These are phyloP conservation scores for Cornus kousa DNA, from an alignment of 148 eudicot species.

Conservation along the genomic window DNA sequence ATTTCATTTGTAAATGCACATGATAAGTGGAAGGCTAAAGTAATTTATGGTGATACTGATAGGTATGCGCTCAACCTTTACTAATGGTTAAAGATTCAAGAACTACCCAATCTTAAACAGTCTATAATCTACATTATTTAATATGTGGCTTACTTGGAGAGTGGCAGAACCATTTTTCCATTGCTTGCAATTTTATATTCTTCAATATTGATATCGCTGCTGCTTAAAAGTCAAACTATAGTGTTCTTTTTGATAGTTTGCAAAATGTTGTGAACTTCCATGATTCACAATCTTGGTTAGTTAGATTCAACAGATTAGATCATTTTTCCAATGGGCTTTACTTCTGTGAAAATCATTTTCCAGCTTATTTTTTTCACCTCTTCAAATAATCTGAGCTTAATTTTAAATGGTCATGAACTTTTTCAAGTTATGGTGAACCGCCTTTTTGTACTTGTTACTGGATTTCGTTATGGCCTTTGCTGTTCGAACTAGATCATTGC, in stretches of 20 bases:
- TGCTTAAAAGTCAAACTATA: not conserved
- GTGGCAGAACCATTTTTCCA: not conserved
- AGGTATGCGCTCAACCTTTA: slow-evolving; percentile 44
- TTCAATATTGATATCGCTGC: not conserved
- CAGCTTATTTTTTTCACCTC: not conserved
- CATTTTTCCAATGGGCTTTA: not conserved
- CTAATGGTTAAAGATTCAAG: not conserved
- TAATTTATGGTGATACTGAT: slow-evolving; percentile 94
- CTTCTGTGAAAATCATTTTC: not conserved
- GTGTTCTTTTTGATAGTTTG: not conserved
- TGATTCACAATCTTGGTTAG: not conserved
- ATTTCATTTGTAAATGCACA: slow-evolving; percentile 69
- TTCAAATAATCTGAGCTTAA: not conserved
- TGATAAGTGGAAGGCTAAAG: slow-evolving; percentile 84
- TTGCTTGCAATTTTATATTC: not conserved
- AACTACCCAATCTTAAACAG: not conserved
- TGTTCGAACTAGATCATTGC: not conserved
- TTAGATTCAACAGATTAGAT: not conserved
- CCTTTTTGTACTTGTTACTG: not conserved
- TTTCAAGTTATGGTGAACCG: not conserved
- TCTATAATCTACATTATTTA: slow-evolving; percentile 4
- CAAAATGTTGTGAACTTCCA: not conserved
- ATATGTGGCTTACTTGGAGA: not conserved
- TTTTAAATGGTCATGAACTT: not conserved
- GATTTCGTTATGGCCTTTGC: not conserved